Conservation (phyloP, 2,329 filamentous ascomycete genomes). For the Cryphonectria carpinicola region DNA sequence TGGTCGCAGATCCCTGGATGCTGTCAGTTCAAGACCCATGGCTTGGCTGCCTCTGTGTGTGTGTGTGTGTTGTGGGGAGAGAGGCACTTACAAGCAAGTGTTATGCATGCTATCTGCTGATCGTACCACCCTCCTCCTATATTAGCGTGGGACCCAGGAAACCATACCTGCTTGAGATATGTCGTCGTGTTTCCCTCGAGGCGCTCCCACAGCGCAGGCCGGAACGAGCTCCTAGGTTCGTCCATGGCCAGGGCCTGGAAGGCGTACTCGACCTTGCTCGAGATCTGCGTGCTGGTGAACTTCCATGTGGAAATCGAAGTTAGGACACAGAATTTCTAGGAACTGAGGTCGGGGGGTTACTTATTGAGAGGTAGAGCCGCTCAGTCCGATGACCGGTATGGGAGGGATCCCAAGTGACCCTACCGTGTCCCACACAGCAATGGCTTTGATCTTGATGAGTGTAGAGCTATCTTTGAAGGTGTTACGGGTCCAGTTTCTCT, state of each 20-base stretch:
- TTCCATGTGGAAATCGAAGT: conserved; percentile 37
- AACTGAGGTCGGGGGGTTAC: conserved; percentile 22
- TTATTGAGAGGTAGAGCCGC: conserved; percentile 43
- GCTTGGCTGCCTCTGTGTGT: too few species aligned
- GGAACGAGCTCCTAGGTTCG: conserved; percentile 48
- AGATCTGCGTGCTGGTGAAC: conserved; percentile 50
- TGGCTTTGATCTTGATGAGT: conserved; percentile 47
- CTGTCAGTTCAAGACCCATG: not conserved
- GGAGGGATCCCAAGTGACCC: conserved; percentile 50
- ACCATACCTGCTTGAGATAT: conserved; percentile 50
- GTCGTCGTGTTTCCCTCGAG: conserved; percentile 35
- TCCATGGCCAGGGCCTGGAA: conserved; percentile 57
- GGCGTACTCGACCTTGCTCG: conserved; percentile 47
- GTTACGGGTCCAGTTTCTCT: conserved; percentile 42
- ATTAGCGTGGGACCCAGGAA: conserved; percentile 65
- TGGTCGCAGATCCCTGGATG: conserved; percentile 41
- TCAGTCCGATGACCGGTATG: conserved; percentile 42
- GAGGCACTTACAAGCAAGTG: conserved; percentile 37
- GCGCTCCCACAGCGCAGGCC: conserved; percentile 48
- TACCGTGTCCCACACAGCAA: conserved; percentile 57
- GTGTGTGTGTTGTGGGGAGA: not conserved
- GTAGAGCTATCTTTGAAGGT: conserved; percentile 38
- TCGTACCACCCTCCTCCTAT: conserved; percentile 63
- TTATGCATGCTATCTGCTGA: conserved; percentile 39
- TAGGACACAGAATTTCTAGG: conserved; percentile 21